Evolutionary conservation across 2,329 filamentous ascomycete species (phyloP).

Genomic region (Cytospora chrysosperma): DNA sequence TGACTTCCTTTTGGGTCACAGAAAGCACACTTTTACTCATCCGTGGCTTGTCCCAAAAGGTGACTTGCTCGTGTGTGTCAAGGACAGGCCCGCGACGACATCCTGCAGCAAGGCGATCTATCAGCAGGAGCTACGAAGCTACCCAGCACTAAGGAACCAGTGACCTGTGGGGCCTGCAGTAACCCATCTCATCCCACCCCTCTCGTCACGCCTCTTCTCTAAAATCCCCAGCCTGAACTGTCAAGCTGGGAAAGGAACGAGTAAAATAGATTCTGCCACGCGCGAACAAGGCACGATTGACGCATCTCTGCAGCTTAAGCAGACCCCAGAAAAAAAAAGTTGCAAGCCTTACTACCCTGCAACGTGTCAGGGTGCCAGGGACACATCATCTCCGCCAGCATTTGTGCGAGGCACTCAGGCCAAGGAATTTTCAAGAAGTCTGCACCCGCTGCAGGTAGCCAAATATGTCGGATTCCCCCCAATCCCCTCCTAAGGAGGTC

Average conservation of each 20-base stretch:
- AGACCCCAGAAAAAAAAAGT: conserved; percentile 40
- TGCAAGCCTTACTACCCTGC: conserved; percentile 56
- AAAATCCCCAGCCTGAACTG: conserved; percentile 29
- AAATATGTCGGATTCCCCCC: conserved; percentile 86
- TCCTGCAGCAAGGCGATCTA: conserved; percentile 35
- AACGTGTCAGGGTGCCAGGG: conserved; percentile 54
- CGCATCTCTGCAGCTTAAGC: conserved; percentile 56
- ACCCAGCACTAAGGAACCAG: conserved; percentile 31
- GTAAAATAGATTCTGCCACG: conserved; percentile 34
- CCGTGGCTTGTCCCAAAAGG: conserved; percentile 15
- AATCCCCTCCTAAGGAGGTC: conserved; percentile 92
- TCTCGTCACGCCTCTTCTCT: conserved; percentile 28
- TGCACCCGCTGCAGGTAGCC: conserved; percentile 67
- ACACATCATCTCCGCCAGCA: conserved; percentile 58
- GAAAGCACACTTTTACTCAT: conserved; percentile 16
- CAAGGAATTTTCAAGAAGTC: conserved; percentile 60
- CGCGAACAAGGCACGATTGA: conserved; percentile 44
- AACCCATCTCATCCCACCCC: conserved; percentile 35
- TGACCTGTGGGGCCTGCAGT: conserved; percentile 37
- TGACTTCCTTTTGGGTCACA: conserved; percentile 10
- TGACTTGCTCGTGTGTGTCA: conserved; percentile 15
- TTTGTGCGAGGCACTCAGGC: conserved; percentile 57
- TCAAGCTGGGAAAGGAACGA: conserved; percentile 30
- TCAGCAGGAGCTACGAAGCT: conserved; percentile 26
- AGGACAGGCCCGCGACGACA: conserved; percentile 22